Evolutionary conservation across 2,329 filamentous ascomycete species (phyloP), one percentile per base, ranked within the genome.

Genomic region (Monilinia polystroma): DNA sequence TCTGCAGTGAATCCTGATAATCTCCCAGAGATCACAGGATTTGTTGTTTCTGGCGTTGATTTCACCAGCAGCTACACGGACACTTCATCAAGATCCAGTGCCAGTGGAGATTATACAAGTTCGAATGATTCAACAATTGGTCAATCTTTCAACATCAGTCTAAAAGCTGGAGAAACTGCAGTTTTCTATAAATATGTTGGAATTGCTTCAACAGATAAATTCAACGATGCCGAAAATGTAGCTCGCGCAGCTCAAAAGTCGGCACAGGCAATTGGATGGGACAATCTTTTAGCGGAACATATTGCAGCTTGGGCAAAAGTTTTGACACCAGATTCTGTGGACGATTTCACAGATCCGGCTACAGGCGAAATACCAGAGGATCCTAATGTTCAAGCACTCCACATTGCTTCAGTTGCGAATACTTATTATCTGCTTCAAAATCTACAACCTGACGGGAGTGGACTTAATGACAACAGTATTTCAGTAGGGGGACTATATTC

Each of bases 141-240:
- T 1, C 87, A 90, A 71, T 81, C 84, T 10, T 82, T 86, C 54
- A 75, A 80, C 12, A 80, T 89, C 38, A 78, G 76, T 1, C 78
- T 91, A 8, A 78, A 77, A 41, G 81, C 82, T 3, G 84, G 84
- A 1, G 73, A 84, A 70, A 81, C 81, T 0, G 80, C 84, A 3
- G 84, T 80, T 1, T 77, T 91, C 56, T 84, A 82, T 57, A 92
- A 92, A 73, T 91, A 83, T 70, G 81, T 92, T 20, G 90, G 90
- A 38, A 83, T 82, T 59, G 89, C 90, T 4, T 90, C 89, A 1
- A 84, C 83, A 0, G 90, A 92, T 75, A 88, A 87, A 0, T 92
- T 91, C 72, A 68, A 78, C 0, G 78, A 88, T 69, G 84, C 89
- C 0, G 79, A 84, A 67, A 72, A 75, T 26, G 80, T 81, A 1